Percentiles rank a stretch among this genome's conserved stretches.
These are phyloP conservation scores for Ceratobasidium sp. DNA, from an alignment of 1,284 basidiomycete genomes.

Conservation along the genomic window DNA sequence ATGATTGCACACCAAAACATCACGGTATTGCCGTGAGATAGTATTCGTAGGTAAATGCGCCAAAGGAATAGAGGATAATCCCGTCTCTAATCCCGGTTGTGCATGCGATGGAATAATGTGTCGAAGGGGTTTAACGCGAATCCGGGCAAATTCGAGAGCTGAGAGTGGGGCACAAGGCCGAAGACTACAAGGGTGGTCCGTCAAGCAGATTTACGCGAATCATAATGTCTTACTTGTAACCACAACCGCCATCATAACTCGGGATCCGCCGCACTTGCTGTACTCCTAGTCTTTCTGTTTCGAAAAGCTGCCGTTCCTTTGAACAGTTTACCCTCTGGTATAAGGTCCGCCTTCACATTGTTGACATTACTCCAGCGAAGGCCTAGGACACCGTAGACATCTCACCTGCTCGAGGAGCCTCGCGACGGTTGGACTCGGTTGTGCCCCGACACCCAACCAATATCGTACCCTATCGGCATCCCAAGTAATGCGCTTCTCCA, in stretches of 20 bases:
- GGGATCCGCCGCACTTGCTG: background rate
- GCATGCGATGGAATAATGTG: too few species aligned
- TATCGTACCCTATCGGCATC: conserved; percentile 90
- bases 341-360: conserved; percentile 27
- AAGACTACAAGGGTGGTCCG: too few species aligned
- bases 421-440: conserved; percentile 83
- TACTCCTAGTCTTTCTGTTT: conserved; percentile 5
- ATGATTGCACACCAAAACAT: too few species aligned
- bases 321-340: conserved; percentile 37
- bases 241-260: background rate
- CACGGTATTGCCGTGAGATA: too few species aligned
- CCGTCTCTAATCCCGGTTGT: too few species aligned
- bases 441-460: conserved; percentile 89
- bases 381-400: conserved; percentile 49
- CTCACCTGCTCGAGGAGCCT: conserved; percentile 85
- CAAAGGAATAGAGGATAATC: too few species aligned
- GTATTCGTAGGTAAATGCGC: too few species aligned
- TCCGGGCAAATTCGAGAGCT: too few species aligned
- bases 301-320: conserved; percentile 32
- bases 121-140: too few species aligned
- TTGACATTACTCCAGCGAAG: background rate
- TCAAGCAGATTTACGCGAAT: too few species aligned
- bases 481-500: conserved; percentile 86
- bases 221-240: background rate
- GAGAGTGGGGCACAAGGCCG: too few species aligned